Evolutionary conservation across 2,329 filamentous ascomycete genomes (phyloP).

Genomic region (Penicillium sp.): DNA sequence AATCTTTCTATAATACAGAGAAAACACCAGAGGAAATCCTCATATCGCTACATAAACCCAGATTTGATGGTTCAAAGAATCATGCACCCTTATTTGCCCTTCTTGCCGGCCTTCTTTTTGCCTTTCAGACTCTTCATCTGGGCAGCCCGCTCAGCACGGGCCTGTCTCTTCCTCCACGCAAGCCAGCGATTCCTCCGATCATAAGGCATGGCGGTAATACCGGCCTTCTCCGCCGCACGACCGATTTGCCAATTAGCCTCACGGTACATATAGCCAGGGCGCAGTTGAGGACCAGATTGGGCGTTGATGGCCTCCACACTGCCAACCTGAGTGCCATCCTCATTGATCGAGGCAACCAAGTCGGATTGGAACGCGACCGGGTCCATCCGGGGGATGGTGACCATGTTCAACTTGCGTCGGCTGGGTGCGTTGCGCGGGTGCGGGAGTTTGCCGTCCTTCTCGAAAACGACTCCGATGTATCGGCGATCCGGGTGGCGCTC

Average conservation of each 20-base stretch:
- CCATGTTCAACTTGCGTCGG: conserved; percentile 75
- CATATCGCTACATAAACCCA: conserved; percentile 32
- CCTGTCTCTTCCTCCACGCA: conserved; percentile 66
- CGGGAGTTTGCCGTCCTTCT: conserved; percentile 79
- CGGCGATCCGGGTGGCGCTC: conserved; percentile 79
- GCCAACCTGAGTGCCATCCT: conserved; percentile 29
- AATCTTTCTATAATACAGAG: conserved; percentile 41
- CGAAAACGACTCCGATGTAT: conserved; percentile 92
- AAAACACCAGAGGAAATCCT: conserved; percentile 32
- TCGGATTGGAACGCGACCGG: conserved; percentile 26
- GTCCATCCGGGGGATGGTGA: conserved; percentile 51
- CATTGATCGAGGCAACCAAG: conserved; percentile 29
- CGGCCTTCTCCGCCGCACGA: conserved; percentile 63
- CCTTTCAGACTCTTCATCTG: conserved; percentile 60
- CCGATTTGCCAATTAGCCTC: conserved; percentile 72
- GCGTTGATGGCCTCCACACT: conserved; percentile 30
- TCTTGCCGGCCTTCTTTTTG: conserved; percentile 48
- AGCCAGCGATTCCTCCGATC: conserved; percentile 64
- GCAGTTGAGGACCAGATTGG: conserved; percentile 42
- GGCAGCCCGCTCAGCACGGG: conserved; percentile 54
- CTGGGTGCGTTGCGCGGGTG: conserved; percentile 74
- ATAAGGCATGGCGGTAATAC: conserved; percentile 60
- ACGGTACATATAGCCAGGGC: conserved; percentile 66
- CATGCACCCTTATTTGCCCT: conserved; percentile 37
- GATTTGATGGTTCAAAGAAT: conserved; percentile 25